phyloP scores from a whole-genome alignment of 441 rosid species.

The Geranium incanum region DNA sequence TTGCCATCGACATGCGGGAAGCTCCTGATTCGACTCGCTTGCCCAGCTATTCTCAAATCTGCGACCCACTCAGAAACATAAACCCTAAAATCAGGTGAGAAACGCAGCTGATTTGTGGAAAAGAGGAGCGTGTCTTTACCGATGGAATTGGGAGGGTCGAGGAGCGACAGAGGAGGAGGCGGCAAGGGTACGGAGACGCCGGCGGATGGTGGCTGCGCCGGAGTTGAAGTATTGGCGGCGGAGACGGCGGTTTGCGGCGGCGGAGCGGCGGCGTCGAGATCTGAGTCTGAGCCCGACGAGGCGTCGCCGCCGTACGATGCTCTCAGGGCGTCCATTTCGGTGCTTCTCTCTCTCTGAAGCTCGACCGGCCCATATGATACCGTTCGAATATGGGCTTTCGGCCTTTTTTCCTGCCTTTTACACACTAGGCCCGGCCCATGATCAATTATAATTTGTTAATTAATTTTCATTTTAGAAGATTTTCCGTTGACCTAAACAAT shows the following conservation, averaged over 20 bases:
- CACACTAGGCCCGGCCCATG: too few relatives aligned
- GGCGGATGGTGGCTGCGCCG: constrained; percentile 9
- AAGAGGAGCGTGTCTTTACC: constrained; percentile 27
- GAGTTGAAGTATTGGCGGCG: not conserved
- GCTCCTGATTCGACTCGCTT: constrained; percentile 56
- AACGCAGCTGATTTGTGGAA: not conserved
- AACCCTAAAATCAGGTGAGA: constrained; percentile 22
- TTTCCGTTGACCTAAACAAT: too few relatives aligned
- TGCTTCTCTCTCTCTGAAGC: too few relatives aligned
- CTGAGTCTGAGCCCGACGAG: constrained; percentile 54
- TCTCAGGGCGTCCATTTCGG: constrained; percentile 52
- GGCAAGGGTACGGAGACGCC: constrained; percentile 27
- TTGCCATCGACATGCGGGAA: constrained; percentile 83
- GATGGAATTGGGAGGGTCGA: constrained; percentile 45
- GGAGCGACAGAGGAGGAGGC: constrained; percentile 72
- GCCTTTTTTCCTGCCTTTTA: too few relatives aligned
- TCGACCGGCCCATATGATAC: too few relatives aligned
- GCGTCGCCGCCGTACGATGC: constrained; percentile 59
- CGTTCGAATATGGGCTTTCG: too few relatives aligned
- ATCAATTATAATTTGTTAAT: too few relatives aligned
- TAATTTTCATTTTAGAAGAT: too few relatives aligned
- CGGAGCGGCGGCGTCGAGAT: constrained; percentile 18
- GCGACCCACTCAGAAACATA: constrained; percentile 26
- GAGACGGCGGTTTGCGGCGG: constrained; percentile 3
- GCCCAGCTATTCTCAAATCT: constrained; percentile 30